These are phyloP conservation scores for Eutrema yunnanense DNA, from an alignment of 345 rosid genomes.

Conservation along the genomic window DNA sequence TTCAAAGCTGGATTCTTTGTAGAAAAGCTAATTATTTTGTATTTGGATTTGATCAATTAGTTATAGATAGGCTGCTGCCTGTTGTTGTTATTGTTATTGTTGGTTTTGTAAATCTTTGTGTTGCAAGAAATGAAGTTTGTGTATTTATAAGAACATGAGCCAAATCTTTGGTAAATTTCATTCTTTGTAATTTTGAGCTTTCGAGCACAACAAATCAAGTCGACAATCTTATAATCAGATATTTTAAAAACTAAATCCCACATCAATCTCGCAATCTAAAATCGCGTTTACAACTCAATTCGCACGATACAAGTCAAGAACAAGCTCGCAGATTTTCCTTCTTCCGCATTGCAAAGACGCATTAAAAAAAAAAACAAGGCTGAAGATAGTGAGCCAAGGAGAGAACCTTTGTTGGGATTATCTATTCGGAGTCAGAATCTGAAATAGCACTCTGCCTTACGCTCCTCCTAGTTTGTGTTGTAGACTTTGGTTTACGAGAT, in stretches of 20 bases:
- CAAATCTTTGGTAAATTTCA: not conserved
- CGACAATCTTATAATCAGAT: no score
- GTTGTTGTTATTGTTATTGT: not conserved
- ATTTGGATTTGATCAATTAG: constrained; percentile 22
- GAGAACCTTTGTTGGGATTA: no score
- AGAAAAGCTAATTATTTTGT: constrained; percentile 20
- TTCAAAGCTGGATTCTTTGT: constrained; percentile 18
- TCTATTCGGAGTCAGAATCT: constrained; percentile 54
- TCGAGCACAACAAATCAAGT: not conserved
- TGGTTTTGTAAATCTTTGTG: constrained; percentile 10
- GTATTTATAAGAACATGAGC: constrained; percentile 1
- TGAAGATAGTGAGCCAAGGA: no score
- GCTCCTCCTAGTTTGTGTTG: constrained; percentile 47
- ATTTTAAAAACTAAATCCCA: no score
- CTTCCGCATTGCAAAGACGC: no score
- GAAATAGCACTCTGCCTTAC: constrained; percentile 56
- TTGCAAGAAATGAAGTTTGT: constrained; percentile 20
- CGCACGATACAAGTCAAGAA: not conserved
- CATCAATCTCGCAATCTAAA: not conserved
- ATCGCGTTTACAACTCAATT: not conserved
- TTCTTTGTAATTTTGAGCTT: not conserved
- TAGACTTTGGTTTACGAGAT: constrained; percentile 41
- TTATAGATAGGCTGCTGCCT: not conserved
- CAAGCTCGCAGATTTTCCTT: not conserved
- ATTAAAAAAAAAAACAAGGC: no score